Base-by-base conservation (phyloP, 2,329 filamentous ascomycete species). In the Gaeumannomyces sp. region DNA sequence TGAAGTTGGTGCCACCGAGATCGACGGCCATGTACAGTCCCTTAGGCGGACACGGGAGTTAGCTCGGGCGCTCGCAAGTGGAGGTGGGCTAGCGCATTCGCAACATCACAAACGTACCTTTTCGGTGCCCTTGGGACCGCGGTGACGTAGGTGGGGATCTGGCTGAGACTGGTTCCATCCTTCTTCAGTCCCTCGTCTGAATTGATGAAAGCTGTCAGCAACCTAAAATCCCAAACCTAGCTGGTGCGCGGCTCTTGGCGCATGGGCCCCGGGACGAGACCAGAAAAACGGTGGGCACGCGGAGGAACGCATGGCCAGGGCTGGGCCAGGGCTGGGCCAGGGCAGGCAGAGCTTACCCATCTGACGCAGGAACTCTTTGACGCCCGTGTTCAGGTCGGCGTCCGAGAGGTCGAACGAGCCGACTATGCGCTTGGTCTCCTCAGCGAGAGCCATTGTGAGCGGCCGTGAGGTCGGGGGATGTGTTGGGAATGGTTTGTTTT, bases 71-170 rank as follows among this genome's bases (percentile, higher is more conserved):
- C 16, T 59, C 3, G 57, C 67, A 29, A 65, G 63, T 65, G 57
- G 29, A 31, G 65, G 63, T 65, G 16, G 53, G 58, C 11, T 60
- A 22, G 14, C 3, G 59, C 50, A 2, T 19, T 14, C 8, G 13
- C 6, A 53, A 10, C 19, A 53, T 8, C 8, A 10, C 4, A 7
- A n/a, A 31, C 67, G 71, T 79, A 94, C 93, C 89, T 97, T 96
- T 80, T 99, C 95, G 4, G 93, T 97, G 71, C 95, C 95, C 84
- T 98, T 95, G 74, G 95, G 33, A 98, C 93, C 50, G 87, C 89
- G 1, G 95, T 98, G 70, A 99, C 94, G 77, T 97, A 99, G 58
- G 93, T 97, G 10, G 95, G 95, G 73, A 99, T 98, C 80, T 98
- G 95, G 79, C 91, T 94, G 80, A 99, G 79, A 70, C 89, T 93